These are phyloP conservation scores for Phellinidium pouzarii DNA, from an alignment of 1,284 basidiomycete species.

Conservation along the genomic window DNA sequence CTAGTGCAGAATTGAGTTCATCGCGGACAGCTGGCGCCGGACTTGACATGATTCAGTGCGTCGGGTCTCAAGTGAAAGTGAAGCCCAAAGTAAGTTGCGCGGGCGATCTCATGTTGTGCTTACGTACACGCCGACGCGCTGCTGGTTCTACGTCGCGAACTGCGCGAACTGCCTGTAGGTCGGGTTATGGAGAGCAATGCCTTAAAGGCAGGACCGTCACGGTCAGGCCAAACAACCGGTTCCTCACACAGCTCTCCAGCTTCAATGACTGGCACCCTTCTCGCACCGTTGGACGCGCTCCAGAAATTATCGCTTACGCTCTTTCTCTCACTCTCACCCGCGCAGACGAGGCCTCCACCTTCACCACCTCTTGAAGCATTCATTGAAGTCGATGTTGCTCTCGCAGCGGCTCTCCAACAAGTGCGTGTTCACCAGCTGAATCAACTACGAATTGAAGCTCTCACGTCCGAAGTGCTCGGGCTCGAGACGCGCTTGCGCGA, in stretches of 20 bases:
- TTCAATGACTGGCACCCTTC: conserved; percentile 43
- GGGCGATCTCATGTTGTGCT: background rate
- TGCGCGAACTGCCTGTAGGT: background rate
- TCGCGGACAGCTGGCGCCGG: conserved; percentile 29
- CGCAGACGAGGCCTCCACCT: conserved; percentile 51
- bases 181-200: background rate
- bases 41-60: conserved; percentile 39
- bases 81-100: background rate
- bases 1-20: conserved; percentile 53
- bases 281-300: conserved; percentile 56
- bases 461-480: conserved; percentile 61
- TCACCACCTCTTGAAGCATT: conserved; percentile 58
- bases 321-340: conserved; percentile 64
- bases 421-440: conserved; percentile 66
- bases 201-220: conserved; percentile 1
- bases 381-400: conserved; percentile 49
- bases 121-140: background rate
- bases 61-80: background rate
- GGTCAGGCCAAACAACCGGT: background rate
- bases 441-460: conserved; percentile 61
- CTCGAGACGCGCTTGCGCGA: conserved; percentile 61
- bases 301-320: conserved; percentile 60
- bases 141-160: background rate
- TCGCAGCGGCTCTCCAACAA: conserved; percentile 58
- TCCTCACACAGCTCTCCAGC: conserved; percentile 32